These are phyloP conservation scores for Crithidia sp. DNA, from an alignment of 208 protist genomes.

Conservation along the genomic window DNA sequence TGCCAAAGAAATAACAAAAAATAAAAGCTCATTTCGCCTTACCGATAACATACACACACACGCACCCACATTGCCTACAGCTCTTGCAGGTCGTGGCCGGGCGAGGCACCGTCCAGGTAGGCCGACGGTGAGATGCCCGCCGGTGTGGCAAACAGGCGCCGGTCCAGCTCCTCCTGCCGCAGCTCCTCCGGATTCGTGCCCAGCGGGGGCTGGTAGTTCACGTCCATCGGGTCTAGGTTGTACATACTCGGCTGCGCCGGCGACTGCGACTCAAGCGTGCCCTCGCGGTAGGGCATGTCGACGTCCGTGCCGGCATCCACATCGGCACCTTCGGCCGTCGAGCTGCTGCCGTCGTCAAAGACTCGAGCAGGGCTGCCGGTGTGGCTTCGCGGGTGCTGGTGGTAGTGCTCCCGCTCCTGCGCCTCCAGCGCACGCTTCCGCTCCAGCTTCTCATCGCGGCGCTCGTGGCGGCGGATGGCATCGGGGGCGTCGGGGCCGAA, in stretches of 20 bases:
- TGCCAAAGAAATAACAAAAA: constrained; percentile 10
- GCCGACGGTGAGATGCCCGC: constrained; percentile 5
- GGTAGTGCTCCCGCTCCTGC: constrained; percentile 28
- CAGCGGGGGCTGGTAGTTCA: constrained; percentile 79
- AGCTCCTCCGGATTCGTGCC: constrained; percentile 75
- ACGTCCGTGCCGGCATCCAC: constrained; percentile 13
- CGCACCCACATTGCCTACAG: constrained; percentile 1
- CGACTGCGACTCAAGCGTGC: constrained; percentile 20
- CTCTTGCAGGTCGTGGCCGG: constrained; percentile 4
- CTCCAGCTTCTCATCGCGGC: constrained; percentile 79
- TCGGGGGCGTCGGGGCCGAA: constrained; percentile 84
- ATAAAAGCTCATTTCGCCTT: no score
- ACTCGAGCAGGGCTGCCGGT: constrained; percentile 13
- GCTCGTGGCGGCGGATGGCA: constrained; percentile 79
- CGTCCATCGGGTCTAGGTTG: constrained; percentile 43
- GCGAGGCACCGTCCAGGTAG: constrained; percentile 4
- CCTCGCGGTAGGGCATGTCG: constrained; percentile 13
- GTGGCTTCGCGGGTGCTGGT: constrained; percentile 9
- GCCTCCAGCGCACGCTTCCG: constrained; percentile 58
- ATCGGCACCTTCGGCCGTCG: constrained; percentile 18
- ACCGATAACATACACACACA: background rate
- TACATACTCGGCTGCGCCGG: constrained; percentile 17
- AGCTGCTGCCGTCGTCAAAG: constrained; percentile 13
- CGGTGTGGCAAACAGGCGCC: constrained; percentile 29
- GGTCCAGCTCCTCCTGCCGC: constrained; percentile 46